Percentiles rank a stretch among this genome's conserved stretches.
phyloP scores from a whole-genome alignment of 108 stramenopile species.

The Conticribra guillardii region DNA sequence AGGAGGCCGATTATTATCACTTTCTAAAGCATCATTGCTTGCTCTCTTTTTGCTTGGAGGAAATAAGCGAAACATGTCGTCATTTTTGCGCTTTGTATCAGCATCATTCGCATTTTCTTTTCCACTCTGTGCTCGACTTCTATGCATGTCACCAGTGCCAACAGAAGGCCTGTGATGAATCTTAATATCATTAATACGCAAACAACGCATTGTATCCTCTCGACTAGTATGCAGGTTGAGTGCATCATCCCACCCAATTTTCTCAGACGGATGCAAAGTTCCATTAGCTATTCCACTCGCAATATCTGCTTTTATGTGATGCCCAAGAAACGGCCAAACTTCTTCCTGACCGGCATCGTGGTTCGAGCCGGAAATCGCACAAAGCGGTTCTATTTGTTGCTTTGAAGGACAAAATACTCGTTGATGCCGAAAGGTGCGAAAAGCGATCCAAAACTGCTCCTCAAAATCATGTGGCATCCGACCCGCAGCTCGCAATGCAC shows the following conservation, averaged over 20 bases:
- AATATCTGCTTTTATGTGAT: constrained; percentile 33
- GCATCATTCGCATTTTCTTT: constrained; percentile 11
- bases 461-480: constrained; percentile 68
- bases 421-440: constrained; percentile 83
- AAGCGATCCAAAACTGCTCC: constrained; percentile 62
- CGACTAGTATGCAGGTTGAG: no score
- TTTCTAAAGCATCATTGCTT: constrained; percentile 1
- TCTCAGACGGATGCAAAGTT: constrained; percentile 47
- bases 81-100: background rate
- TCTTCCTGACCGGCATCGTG: constrained; percentile 13
- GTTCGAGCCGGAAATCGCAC: constrained; percentile 38
- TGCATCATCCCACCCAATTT: constrained; percentile 45
- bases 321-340: constrained; percentile 52
- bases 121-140: background rate
- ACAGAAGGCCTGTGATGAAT: constrained; percentile 17
- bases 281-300: constrained; percentile 47
- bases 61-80: constrained; percentile 48
- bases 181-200: constrained; percentile 4
- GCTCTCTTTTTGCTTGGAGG: constrained; percentile 17
- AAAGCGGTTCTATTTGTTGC: constrained; percentile 44
- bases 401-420: constrained; percentile 63
- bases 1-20: constrained; percentile 33
- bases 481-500: constrained; percentile 45
- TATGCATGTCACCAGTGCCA: background rate
- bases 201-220: no score